Evolutionary conservation across 2,329 filamentous ascomycete genomes (phyloP).

Genomic region (Cercospora berteroae): DNA sequence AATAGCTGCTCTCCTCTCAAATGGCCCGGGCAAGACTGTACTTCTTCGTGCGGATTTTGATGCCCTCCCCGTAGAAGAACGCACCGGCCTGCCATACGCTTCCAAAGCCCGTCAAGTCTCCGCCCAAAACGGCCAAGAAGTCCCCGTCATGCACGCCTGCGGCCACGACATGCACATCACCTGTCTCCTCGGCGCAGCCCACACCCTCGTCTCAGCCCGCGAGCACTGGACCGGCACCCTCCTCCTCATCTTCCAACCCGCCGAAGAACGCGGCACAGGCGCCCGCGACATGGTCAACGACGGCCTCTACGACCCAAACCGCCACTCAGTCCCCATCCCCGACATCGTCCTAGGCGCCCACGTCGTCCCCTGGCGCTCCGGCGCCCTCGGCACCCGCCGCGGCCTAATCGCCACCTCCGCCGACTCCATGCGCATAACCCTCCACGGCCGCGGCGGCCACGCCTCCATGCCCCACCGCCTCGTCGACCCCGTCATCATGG

Average conservation of each 20-base stretch:
- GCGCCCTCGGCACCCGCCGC: conserved; percentile 43
- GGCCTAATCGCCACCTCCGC: conserved; percentile 45
- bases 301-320: conserved; percentile 50
- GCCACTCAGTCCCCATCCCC: conserved; percentile 51
- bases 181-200: conserved; percentile 55
- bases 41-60: conserved; percentile 64
- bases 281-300: conserved; percentile 63
- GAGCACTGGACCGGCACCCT: conserved; percentile 61
- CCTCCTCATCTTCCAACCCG: conserved; percentile 64
- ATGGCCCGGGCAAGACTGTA: conserved; percentile 55
- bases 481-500: conserved; percentile 60
- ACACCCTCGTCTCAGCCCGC: conserved; percentile 48
- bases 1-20: conserved; percentile 55
- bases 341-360: conserved; percentile 59
- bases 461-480: conserved; percentile 56
- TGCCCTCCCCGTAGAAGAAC: conserved; percentile 58
- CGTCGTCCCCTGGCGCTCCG: conserved; percentile 49
- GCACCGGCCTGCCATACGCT: conserved; percentile 56
- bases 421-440: conserved; percentile 48
- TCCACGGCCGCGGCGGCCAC: conserved; percentile 60
- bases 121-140: conserved; percentile 47
- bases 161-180: conserved; percentile 67
- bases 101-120: conserved; percentile 49
- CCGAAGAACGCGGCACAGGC: conserved; percentile 63
- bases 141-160: conserved; percentile 66